Percentiles rank a stretch among this genome's conserved stretches.
These are phyloP conservation scores for Zarea fungicola DNA, from an alignment of 2,329 filamentous ascomycete genomes.

Conservation along the genomic window DNA sequence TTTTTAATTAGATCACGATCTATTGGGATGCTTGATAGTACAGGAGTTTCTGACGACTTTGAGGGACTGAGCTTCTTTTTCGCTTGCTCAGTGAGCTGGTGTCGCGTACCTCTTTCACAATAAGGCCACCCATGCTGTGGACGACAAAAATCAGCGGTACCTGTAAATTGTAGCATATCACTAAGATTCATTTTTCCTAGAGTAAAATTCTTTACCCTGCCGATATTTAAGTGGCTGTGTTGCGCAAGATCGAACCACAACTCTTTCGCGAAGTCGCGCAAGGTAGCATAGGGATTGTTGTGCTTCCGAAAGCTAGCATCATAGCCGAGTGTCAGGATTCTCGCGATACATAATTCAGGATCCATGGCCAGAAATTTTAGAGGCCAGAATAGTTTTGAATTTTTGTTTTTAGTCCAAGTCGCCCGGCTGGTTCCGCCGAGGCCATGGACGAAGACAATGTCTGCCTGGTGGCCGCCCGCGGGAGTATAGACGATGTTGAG, in stretches of 20 bases:
- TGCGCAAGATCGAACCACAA: conserved; percentile 22
- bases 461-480: conserved; percentile 4
- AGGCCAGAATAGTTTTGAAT: conserved; percentile 31
- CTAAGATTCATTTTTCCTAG: too few relatives aligned
- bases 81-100: not conserved
- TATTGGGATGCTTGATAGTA: too few relatives aligned
- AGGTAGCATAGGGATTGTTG: conserved; percentile 20
- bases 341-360: conserved; percentile 24
- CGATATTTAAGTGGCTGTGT: not conserved
- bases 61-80: too few relatives aligned
- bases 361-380: conserved; percentile 29
- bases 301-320: conserved; percentile 24
- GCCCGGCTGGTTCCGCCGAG: conserved; percentile 31
- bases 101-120: conserved; percentile 21
- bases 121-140: conserved; percentile 42
- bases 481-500: not conserved
- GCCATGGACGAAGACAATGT: conserved; percentile 36
- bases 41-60: too few relatives aligned
- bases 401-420: conserved; percentile 29
- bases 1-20: too few relatives aligned
- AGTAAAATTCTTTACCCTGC: too few relatives aligned
- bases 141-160: conserved; percentile 37
- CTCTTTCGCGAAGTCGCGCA: conserved; percentile 29
- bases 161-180: too few relatives aligned
- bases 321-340: conserved; percentile 34